These are phyloP conservation scores for Gossypium lobatum DNA, from an alignment of 441 rosid species.

Conservation along the genomic window DNA sequence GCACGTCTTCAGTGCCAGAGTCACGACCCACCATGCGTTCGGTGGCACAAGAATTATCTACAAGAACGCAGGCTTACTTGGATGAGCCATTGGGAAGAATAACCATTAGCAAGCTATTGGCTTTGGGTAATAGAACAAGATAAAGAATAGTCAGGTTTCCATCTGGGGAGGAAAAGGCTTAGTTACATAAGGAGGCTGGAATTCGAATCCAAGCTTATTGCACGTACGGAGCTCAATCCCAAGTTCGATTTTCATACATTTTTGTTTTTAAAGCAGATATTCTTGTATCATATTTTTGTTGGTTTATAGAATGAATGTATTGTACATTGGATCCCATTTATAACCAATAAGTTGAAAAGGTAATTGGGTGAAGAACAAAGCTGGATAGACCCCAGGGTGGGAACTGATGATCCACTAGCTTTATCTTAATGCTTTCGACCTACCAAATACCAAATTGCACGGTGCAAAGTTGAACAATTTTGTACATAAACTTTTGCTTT, in stretches of 20 bases:
- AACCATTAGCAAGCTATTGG: conserved; percentile 23
- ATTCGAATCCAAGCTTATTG: background rate
- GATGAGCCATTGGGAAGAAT: conserved; percentile 25
- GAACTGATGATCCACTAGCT: background rate
- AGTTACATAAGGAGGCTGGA: background rate
- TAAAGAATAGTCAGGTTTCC: background rate
- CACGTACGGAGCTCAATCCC: background rate
- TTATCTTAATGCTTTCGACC: background rate
- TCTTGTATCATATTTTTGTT: background rate
- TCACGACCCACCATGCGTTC: conserved; percentile 46
- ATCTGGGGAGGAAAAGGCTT: background rate
- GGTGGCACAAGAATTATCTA: conserved; percentile 48
- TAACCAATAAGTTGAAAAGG: background rate
- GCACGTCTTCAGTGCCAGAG: conserved; percentile 34
- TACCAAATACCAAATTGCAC: background rate
- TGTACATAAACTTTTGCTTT: background rate
- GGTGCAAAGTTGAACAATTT: background rate
- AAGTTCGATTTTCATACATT: background rate
- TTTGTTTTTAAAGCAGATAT: background rate
- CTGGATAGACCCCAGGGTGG: background rate
- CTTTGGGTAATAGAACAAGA: conserved; percentile 14
- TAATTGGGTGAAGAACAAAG: background rate
- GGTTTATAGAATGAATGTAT: background rate
- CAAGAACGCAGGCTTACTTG: conserved; percentile 28
- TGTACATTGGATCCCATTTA: background rate